Evolutionary conservation across 495 filamentous ascomycete species (phyloP), one percentile per base, ranked within the genome.

Genomic region (Pseudomonodictys pantanalensis): DNA sequence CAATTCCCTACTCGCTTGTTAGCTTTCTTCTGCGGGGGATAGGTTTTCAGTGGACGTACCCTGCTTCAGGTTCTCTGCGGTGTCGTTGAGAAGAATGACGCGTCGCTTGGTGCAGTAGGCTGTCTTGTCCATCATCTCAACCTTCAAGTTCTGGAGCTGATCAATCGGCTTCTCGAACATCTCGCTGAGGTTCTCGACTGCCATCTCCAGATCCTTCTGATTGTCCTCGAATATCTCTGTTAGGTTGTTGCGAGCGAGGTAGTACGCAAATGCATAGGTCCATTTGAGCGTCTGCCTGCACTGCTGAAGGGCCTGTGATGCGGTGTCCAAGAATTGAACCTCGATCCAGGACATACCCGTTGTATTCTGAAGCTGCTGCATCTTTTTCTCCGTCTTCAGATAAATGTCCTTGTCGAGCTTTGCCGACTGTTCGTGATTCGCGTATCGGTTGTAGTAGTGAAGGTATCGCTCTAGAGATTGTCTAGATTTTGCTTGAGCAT

Each of bases 331-430:
- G 71, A 97, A 98, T 68, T 98, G 93, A 15, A 98, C 93, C 69
- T 98, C 93, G 54, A 98, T 98, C 93, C 93, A 98, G 0, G 91
- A 96, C 83, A 98, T 91, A 56, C 90, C 90, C 0, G 92, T 96
- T 29, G 88, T 83, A 43, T 86, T 89, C 74, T 97, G 95, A 11
- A 98, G 81, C 67, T 90, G 87, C 25, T 89, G 90, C 93, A 98
- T 97, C 79, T 97, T 98, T 80, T 91, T 96, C 75, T 98, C 91
- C 10, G 93, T 96, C 81, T 97, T 98, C 52, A 87, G 72, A 65
- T 88, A 95, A 33, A 98, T 85, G 70, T 98, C 93, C 74, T 95
- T 96, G 70, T 98, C 93, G 9, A 98, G 84, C 56, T 92, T 92
- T 10, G 93, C 93, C 11, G 91, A 96, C 72, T 97, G 95, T 72